Conservation (phyloP, 2,329 filamentous ascomycete genomes). For the Penicillium sp. region DNA sequence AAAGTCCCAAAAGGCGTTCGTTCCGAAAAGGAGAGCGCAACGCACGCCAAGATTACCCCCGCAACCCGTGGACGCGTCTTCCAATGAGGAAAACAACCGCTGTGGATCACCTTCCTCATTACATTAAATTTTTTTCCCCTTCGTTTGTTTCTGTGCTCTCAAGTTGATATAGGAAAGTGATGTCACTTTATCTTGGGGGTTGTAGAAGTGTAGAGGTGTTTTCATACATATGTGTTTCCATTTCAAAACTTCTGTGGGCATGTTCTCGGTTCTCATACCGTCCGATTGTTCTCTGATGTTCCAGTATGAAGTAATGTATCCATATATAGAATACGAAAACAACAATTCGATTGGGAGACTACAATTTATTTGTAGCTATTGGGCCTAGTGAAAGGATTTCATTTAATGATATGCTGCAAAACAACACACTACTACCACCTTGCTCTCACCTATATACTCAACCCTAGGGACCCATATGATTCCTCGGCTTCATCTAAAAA, state of each 20-base stretch:
- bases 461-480: no score
- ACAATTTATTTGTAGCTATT: background rate
- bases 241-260: background rate
- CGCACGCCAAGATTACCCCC: conserved; percentile 1
- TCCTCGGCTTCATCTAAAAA: no score
- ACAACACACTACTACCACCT: background rate
- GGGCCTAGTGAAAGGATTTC: background rate
- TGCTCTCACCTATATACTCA: no score
- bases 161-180: background rate
- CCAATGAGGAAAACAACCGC: background rate
- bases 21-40: background rate
- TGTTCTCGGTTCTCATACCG: background rate
- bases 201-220: background rate
- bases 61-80: no score
- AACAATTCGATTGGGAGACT: background rate
- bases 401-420: background rate
- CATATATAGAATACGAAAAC: background rate
- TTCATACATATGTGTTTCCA: no score
- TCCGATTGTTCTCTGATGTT: background rate
- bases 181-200: background rate
- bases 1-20: background rate
- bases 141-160: background rate
- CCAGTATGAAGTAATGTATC: background rate
- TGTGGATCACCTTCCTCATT: conserved; percentile 5
- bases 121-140: no score